Percentiles rank a stretch among this genome's conserved stretches.
Conservation (phyloP, 2,329 filamentous ascomycete species). For the Colletotrichum simmondsii region DNA sequence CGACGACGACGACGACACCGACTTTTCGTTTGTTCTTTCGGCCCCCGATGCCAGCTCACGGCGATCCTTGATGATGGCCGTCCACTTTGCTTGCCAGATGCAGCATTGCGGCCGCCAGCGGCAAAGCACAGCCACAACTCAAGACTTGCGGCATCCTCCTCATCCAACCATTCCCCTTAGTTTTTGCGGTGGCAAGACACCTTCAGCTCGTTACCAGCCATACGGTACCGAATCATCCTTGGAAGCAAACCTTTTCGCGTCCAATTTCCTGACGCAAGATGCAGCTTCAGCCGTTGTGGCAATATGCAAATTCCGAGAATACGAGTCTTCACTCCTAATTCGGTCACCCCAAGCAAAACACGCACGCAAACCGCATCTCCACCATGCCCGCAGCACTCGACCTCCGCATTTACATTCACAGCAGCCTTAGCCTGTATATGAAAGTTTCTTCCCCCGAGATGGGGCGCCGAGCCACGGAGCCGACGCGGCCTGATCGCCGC, state of each 20-base stretch:
- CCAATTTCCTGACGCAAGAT: neutral
- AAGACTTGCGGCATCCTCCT: neutral
- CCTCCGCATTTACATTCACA: neutral
- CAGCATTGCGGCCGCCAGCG: slow-evolving; percentile 5
- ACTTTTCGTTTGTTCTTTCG: neutral
- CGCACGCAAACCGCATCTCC: neutral
- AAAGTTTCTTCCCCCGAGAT: neutral
- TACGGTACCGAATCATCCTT: slow-evolving; percentile 47
- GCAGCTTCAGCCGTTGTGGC: neutral
- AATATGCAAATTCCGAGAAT: neutral
- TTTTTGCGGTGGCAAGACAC: neutral
- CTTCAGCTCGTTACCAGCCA: slow-evolving; percentile 37
- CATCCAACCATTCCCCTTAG: neutral
- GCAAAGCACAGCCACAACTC: slow-evolving; percentile 15
- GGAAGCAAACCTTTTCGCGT: neutral
- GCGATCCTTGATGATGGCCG: neutral
- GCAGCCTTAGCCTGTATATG: neutral
- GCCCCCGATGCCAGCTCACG: neutral
- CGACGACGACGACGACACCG: neutral
- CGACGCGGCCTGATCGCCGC: slow-evolving; percentile 24
- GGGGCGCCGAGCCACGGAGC: slow-evolving; percentile 23
- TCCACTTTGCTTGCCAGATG: neutral
- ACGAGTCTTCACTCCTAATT: too few species aligned
- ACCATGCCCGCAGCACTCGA: neutral
- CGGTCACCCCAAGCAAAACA: too few species aligned